These are phyloP conservation scores for Exophiala xenobiotica DNA, from an alignment of 2,329 filamentous ascomycete species.

Conservation along the genomic window DNA sequence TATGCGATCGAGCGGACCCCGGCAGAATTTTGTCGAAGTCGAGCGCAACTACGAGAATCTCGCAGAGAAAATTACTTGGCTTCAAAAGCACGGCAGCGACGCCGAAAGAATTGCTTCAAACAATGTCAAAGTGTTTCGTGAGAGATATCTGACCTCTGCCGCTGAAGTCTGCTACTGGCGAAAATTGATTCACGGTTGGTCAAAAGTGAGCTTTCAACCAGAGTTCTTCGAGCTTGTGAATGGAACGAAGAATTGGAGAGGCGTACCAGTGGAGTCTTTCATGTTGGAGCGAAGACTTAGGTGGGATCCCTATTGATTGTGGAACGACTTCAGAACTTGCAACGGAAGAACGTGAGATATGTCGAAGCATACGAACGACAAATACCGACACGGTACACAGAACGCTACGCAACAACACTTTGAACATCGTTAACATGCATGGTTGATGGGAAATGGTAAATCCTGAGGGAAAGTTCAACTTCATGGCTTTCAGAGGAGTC, in stretches of 20 bases:
- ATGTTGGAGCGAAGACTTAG: conserved; percentile 32
- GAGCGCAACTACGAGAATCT: conserved; percentile 58
- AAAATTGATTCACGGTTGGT: conserved; percentile 43
- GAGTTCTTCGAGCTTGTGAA: conserved; percentile 35
- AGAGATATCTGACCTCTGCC: conserved; percentile 55
- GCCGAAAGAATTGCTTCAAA: conserved; percentile 54
- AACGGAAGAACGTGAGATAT: no score
- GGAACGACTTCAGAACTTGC: no score
- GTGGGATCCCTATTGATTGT: conserved; percentile 29
- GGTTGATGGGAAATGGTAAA: no score
- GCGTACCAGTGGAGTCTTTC: conserved; percentile 44
- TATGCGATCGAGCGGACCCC: conserved; percentile 44
- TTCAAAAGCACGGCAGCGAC: conserved; percentile 44
- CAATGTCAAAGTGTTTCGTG: conserved; percentile 48
- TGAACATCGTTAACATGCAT: no score
- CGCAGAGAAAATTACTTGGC: conserved; percentile 42
- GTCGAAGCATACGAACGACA: no score
- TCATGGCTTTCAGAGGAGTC: no score
- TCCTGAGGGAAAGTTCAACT: no score
- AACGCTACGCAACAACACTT: no score
- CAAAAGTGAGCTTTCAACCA: conserved; percentile 44
- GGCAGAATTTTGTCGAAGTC: conserved; percentile 53
- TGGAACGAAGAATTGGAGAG: conserved; percentile 36
- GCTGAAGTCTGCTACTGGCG: conserved; percentile 59
- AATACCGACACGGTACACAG: no score